Conservation (phyloP, 257 asterid species). For the Solanum rostratum region DNA sequence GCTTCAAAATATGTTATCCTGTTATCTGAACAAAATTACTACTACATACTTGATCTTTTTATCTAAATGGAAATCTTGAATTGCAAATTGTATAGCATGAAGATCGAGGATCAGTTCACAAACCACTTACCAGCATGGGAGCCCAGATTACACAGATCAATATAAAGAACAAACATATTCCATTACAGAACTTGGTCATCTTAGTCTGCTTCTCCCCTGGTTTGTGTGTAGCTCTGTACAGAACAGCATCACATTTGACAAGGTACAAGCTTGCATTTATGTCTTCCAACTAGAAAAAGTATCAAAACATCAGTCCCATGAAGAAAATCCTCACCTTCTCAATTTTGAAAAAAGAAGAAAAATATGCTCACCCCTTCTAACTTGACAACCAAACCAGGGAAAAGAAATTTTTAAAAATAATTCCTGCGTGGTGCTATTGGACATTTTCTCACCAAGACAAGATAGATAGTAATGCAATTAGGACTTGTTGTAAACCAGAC, state of each 20-base stretch:
- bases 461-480: neutral
- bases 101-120: neutral
- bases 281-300: constrained; percentile 78
- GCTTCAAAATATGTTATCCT: neutral
- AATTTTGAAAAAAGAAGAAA: neutral
- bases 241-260: constrained; percentile 86
- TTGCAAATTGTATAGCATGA: neutral
- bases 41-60: neutral
- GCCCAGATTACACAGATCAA: constrained; percentile 96
- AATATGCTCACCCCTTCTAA: neutral
- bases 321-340: neutral
- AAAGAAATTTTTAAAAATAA: neutral
- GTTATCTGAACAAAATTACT: neutral
- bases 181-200: constrained; percentile 92
- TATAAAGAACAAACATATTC: constrained; percentile 79
- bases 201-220: constrained; percentile 88
- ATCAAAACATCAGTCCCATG: constrained; percentile 11
- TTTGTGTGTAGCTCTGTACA: constrained; percentile 82
- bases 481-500: neutral
- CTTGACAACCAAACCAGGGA: neutral
- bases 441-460: neutral
- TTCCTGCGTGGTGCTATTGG: neutral
- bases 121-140: constrained; percentile 88
- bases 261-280: constrained; percentile 96
- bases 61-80: neutral